Percentiles rank a stretch among this genome's conserved stretches.
Conservation (phyloP, 306 rosid genomes). For the Fragaria nilgerrensis region DNA sequence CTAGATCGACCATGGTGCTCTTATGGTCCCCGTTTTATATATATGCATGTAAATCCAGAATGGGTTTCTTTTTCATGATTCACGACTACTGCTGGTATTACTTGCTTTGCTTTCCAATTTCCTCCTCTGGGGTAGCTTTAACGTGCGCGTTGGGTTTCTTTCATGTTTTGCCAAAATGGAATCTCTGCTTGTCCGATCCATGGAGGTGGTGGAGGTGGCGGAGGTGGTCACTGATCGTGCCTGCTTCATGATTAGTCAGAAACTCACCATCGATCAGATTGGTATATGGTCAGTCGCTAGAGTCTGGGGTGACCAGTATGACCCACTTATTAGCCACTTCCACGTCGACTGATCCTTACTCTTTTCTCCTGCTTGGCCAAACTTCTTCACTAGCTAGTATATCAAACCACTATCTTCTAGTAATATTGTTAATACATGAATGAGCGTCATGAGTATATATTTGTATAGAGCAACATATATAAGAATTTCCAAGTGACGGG, state of each 20-base stretch:
- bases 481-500: too few relatives aligned
- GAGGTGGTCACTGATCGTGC: constrained; percentile 18
- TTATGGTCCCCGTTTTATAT: not conserved
- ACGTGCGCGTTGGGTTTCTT: constrained; percentile 81
- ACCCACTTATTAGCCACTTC: not conserved
- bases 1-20: not conserved
- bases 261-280: not conserved
- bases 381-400: not conserved
- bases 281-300: constrained; percentile 14
- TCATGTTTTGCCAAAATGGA: constrained; percentile 63
- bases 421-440: too few relatives aligned
- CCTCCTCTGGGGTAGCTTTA: constrained; percentile 18
- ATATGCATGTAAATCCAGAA: not conserved
- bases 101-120: not conserved
- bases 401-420: not conserved
- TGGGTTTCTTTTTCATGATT: not conserved
- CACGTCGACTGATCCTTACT: not conserved
- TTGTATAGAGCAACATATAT: too few relatives aligned
- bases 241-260: constrained; percentile 10
- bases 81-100: not conserved
- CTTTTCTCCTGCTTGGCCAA: not conserved
- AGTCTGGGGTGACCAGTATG: not conserved
- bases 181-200: constrained; percentile 40
- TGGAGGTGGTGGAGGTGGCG: not conserved
- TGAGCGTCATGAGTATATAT: too few relatives aligned